Conservation (phyloP, 2,329 filamentous ascomycete genomes). For the Xenosphaeropsis pyriputrescens region DNA sequence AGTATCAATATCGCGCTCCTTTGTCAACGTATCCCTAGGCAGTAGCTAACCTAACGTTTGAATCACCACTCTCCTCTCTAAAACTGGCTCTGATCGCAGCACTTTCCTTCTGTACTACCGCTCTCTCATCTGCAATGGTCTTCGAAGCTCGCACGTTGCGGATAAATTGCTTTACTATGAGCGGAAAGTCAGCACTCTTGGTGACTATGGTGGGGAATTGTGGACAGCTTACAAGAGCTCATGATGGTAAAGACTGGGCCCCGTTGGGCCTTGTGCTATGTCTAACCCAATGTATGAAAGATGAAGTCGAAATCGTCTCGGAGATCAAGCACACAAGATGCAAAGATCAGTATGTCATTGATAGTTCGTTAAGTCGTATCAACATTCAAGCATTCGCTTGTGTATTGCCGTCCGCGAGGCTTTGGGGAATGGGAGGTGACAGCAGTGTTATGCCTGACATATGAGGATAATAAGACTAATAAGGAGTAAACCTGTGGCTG, state of each 20-base stretch:
- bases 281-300: too few relatives aligned
- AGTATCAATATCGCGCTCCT: slow-evolving; percentile 2
- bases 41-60: slow-evolving; percentile 61
- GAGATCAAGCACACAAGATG: too few relatives aligned
- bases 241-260: slow-evolving; percentile 8
- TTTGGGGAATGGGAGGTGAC: too few relatives aligned
- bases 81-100: slow-evolving; percentile 96
- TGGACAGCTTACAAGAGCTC: slow-evolving; percentile 17
- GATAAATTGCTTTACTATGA: slow-evolving; percentile 95
- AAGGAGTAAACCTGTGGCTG: too few relatives aligned
- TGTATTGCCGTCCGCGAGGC: too few relatives aligned
- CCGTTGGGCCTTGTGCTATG: too few relatives aligned
- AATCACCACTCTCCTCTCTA: slow-evolving; percentile 89
- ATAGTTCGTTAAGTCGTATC: too few relatives aligned
- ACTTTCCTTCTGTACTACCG: slow-evolving; percentile 98
- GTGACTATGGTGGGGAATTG: slow-evolving; percentile 4
- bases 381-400: too few relatives aligned
- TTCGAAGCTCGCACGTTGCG: slow-evolving; percentile 97
- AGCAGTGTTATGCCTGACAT: too few relatives aligned
- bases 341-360: too few relatives aligned
- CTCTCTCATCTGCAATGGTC: slow-evolving; percentile 96
- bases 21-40: slow-evolving; percentile 1
- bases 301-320: too few relatives aligned
- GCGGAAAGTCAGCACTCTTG: background rate
- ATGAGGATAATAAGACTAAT: too few relatives aligned